Evolutionary conservation across 2,329 filamentous ascomycete genomes (phyloP).

Genomic region (Emericellopsis atlantica): DNA sequence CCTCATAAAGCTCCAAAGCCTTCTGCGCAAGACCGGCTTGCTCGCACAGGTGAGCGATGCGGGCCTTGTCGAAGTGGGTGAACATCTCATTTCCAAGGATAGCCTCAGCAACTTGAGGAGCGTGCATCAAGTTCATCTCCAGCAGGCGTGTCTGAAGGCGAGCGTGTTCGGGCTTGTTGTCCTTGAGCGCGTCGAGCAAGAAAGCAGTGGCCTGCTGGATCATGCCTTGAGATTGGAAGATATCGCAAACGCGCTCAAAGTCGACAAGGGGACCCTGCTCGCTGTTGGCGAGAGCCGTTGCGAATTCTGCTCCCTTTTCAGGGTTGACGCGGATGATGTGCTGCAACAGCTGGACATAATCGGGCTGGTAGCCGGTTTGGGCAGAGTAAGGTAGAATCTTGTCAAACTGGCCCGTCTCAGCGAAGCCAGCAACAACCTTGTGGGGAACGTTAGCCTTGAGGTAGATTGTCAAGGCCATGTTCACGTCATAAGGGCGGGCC

Average conservation of each 20-base stretch:
- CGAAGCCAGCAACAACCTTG: conserved; percentile 90
- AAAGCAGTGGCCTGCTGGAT: conserved; percentile 97
- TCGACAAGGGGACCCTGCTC: conserved; percentile 81
- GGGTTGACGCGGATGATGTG: conserved; percentile 86
- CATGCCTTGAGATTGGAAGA: conserved; percentile 97
- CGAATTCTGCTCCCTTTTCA: conserved; percentile 91
- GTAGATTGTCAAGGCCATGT: conserved; percentile 80
- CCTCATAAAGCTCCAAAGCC: conserved; percentile 90
- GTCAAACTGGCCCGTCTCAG: conserved; percentile 92
- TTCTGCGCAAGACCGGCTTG: conserved; percentile 77
- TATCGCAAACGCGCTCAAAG: conserved; percentile 87
- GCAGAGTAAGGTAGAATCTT: conserved; percentile 89
- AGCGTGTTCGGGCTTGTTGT: conserved; percentile 87
- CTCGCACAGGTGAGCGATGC: conserved; percentile 85
- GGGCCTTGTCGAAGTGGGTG: conserved; percentile 84
- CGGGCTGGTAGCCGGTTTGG: conserved; percentile 80
- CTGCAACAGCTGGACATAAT: conserved; percentile 84
- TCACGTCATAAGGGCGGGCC: conserved; percentile 78
- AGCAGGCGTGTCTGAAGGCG: conserved; percentile 87
- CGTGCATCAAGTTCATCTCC: conserved; percentile 96
- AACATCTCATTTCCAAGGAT: conserved; percentile 99
- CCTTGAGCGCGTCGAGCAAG: conserved; percentile 86
- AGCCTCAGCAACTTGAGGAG: conserved; percentile 93
- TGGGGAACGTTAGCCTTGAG: conserved; percentile 80
- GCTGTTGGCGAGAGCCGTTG: conserved; percentile 80